Conservation (phyloP, 805 yeast species). For the Saccharomycopsis vini region DNA sequence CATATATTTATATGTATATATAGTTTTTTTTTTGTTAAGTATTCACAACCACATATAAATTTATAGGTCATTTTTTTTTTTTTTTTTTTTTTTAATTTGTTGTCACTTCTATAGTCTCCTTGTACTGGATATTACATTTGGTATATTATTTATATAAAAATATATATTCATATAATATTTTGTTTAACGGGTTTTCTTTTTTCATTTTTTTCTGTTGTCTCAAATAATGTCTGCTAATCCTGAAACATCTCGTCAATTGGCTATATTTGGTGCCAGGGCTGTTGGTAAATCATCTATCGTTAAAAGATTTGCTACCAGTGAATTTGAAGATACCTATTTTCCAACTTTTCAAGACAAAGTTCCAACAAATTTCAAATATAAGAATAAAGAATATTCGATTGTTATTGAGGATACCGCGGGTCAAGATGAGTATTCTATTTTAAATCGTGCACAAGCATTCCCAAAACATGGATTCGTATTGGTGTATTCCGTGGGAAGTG, state of each 20-base stretch:
- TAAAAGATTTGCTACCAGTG: slow-evolving; percentile 78
- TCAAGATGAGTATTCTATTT: slow-evolving; percentile 78
- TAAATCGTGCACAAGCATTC: slow-evolving; percentile 68
- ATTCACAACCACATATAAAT: no score
- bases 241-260: slow-evolving; percentile 70
- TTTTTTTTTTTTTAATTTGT: not conserved
- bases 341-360: slow-evolving; percentile 89
- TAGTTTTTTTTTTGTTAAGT: no score
- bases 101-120: no score
- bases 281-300: slow-evolving; percentile 85
- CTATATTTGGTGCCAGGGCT: slow-evolving; percentile 79
- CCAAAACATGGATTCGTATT: slow-evolving; percentile 80
- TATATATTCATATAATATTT: no score
- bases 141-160: no score
- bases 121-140: no score
- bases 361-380: slow-evolving; percentile 55
- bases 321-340: slow-evolving; percentile 80
- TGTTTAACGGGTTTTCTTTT: no score
- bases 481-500: slow-evolving; percentile 73
- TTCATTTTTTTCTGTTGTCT: no score
- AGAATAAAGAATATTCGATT: slow-evolving; percentile 67
- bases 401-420: slow-evolving; percentile 92
- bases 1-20: no score
- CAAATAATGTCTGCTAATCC: no score
- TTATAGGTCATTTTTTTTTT: no score